These are phyloP conservation scores for Xanthoconium separans DNA, from an alignment of 1,284 basidiomycete species.

Conservation along the genomic window DNA sequence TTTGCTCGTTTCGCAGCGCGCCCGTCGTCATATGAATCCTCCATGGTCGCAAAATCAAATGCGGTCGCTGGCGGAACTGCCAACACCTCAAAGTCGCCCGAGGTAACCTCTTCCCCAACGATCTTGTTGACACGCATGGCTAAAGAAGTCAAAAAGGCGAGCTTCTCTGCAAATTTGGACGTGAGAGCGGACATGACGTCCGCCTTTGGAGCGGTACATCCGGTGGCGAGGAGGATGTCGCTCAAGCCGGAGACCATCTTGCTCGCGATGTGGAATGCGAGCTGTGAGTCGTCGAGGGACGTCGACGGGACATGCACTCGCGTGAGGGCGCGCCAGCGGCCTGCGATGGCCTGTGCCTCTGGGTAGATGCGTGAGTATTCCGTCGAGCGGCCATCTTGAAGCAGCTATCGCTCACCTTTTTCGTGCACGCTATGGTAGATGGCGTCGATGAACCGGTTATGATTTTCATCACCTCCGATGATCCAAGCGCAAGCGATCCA, in stretches of 20 bases:
- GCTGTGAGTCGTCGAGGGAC: slow-evolving; percentile 22
- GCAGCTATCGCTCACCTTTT: slow-evolving; percentile 15
- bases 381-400: neutral
- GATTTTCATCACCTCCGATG: slow-evolving; percentile 27
- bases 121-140: slow-evolving; percentile 34
- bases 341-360: slow-evolving; percentile 34
- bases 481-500: slow-evolving; percentile 32
- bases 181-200: slow-evolving; percentile 23
- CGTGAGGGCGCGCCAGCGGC: slow-evolving; percentile 34
- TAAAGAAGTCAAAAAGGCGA: slow-evolving; percentile 24
- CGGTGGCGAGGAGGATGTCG: slow-evolving; percentile 32
- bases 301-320: slow-evolving; percentile 27
- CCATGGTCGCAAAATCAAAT: slow-evolving; percentile 30
- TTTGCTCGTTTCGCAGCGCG: slow-evolving; percentile 2
- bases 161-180: slow-evolving; percentile 31
- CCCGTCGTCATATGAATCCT: slow-evolving; percentile 34
- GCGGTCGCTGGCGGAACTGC: slow-evolving; percentile 22
- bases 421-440: slow-evolving; percentile 29
- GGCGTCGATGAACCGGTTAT: slow-evolving; percentile 25
- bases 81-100: slow-evolving; percentile 32
- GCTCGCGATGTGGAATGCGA: slow-evolving; percentile 21
- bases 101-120: slow-evolving; percentile 35
- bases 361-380: neutral
- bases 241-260: slow-evolving; percentile 26
- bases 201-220: slow-evolving; percentile 19